Conservation (phyloP, 192 early-diverging fungal species). For the Polychytrium aggregatum region DNA sequence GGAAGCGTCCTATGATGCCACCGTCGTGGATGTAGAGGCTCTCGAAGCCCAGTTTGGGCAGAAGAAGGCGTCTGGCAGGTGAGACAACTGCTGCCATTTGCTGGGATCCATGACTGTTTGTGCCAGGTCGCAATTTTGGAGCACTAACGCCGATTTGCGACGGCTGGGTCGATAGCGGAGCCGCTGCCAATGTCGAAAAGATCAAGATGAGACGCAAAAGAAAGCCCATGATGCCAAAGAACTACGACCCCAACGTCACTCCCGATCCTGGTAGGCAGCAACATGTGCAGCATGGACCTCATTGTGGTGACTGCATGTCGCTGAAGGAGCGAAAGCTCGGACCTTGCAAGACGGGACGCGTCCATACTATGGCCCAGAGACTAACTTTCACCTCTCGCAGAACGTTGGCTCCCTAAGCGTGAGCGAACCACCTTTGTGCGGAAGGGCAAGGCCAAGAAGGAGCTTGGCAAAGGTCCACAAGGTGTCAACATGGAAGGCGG, state of each 20-base stretch:
- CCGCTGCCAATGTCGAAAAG: constrained; percentile 15
- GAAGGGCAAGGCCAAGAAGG: constrained; percentile 49
- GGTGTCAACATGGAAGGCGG: constrained; percentile 51
- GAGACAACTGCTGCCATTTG: too few species aligned
- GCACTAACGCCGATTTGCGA: too few species aligned
- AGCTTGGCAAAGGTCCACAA: constrained; percentile 48
- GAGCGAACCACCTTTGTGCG: constrained; percentile 43
- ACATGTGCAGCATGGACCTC: not conserved
- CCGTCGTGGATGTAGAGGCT: constrained; percentile 1
- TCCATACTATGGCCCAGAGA: too few species aligned
- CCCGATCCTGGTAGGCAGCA: constrained; percentile 42
- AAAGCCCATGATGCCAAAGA: constrained; percentile 44
- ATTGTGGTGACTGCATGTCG: not conserved
- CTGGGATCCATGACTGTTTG: too few species aligned
- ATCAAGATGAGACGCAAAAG: constrained; percentile 41
- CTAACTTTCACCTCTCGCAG: constrained; percentile 12
- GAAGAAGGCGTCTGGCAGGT: too few species aligned
- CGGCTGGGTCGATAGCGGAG: too few species aligned
- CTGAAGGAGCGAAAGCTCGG: too few species aligned
- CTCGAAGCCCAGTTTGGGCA: not conserved
- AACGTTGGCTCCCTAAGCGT: constrained; percentile 60
- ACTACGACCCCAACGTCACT: constrained; percentile 29
- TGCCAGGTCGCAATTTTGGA: too few species aligned
- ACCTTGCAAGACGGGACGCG: too few species aligned
- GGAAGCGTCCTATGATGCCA: constrained; percentile 24